These are phyloP conservation scores for Globisporangium camurandrum DNA, from an alignment of 352 stramenopile genomes.

Conservation along the genomic window DNA sequence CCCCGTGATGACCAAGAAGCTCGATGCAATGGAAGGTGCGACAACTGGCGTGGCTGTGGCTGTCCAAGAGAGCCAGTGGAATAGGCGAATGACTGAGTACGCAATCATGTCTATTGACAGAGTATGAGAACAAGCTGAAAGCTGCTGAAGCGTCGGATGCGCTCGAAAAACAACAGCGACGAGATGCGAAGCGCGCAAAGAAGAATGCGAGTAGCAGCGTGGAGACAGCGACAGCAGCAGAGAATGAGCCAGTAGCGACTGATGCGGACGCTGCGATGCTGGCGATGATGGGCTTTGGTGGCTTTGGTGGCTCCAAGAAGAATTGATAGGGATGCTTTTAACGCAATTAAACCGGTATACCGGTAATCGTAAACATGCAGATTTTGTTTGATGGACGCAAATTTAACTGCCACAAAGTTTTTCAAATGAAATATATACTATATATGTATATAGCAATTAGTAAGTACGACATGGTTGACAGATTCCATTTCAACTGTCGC, in stretches of 20 bases:
- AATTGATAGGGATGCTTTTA: too few species aligned
- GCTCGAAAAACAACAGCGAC: slow-evolving; percentile 64
- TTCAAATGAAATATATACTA: not conserved
- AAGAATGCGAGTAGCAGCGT: slow-evolving; percentile 19
- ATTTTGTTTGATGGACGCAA: not conserved
- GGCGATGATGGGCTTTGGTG: slow-evolving; percentile 89
- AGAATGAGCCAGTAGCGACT: not conserved
- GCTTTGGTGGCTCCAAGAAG: slow-evolving; percentile 82
- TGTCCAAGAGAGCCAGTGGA: too few species aligned
- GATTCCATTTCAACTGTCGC: not conserved
- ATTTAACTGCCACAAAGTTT: too few species aligned
- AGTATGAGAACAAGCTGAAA: slow-evolving; percentile 85
- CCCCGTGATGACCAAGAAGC: slow-evolving; percentile 71
- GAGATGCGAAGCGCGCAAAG: slow-evolving; percentile 66
- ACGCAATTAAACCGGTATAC: not conserved
- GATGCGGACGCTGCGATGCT: slow-evolving; percentile 76
- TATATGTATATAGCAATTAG: not conserved
- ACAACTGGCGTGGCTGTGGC: not conserved
- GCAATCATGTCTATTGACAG: slow-evolving; percentile 14
- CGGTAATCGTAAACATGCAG: not conserved
- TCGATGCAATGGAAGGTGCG: slow-evolving; percentile 68
- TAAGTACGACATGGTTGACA: slow-evolving; percentile 5
- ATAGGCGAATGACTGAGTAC: too few species aligned
- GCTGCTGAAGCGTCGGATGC: slow-evolving; percentile 57
- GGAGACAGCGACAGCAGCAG: not conserved